Evolutionary conservation across 2,329 filamentous ascomycete genomes (phyloP).

Genomic region (Ophiocordyceps camponoti-saundersi): DNA sequence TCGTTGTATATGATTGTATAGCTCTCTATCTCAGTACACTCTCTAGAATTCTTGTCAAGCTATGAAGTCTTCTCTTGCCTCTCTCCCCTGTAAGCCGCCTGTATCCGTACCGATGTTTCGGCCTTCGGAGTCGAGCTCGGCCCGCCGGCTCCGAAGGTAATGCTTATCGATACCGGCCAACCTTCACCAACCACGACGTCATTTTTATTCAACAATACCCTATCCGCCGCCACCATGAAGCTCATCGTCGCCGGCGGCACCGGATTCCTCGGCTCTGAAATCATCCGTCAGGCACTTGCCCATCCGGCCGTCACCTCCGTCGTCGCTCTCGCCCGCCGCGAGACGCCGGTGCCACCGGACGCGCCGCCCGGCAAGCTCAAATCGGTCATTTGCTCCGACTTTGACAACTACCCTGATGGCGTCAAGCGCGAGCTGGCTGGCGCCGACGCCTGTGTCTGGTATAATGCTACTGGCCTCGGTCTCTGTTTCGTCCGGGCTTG

Average conservation of each 20-base stretch:
- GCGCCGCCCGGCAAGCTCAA: conserved; percentile 16
- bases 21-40: too few species aligned
- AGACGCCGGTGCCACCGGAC: conserved; percentile 11
- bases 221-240: conserved; percentile 20
- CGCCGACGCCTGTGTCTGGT: conserved; percentile 27
- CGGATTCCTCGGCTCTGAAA: conserved; percentile 23
- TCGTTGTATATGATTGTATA: too few species aligned
- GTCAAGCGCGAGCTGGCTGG: conserved; percentile 20
- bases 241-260: conserved; percentile 24
- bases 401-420: conserved; percentile 20
- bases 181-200: neutral
- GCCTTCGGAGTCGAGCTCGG: too few species aligned
- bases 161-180: neutral
- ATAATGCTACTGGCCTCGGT: neutral
- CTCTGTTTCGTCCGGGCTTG: neutral
- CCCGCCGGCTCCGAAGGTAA: neutral
- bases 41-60: too few species aligned
- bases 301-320: conserved; percentile 19
- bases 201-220: neutral
- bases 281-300: conserved; percentile 23
- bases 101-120: too few species aligned
- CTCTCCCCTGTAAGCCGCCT: too few species aligned
- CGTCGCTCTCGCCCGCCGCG: conserved; percentile 22
- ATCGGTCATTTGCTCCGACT: conserved; percentile 21
- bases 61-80: too few species aligned